Evolutionary conservation across 768 basidiomycete genomes (phyloP), one percentile per base, ranked within the genome.

Genomic region (Russula emetica): DNA sequence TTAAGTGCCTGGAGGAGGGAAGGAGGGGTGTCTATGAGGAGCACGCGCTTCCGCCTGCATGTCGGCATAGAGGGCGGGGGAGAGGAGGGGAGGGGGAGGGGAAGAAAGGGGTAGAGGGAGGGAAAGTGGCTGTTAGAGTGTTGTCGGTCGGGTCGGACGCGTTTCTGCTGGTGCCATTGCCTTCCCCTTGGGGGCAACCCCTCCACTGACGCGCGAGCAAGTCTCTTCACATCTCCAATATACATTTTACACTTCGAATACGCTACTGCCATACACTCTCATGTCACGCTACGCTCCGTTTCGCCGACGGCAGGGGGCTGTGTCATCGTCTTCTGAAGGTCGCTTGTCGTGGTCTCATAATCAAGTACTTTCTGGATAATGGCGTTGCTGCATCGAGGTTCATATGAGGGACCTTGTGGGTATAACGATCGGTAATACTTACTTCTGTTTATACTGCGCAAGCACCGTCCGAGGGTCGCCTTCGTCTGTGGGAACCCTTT

Each of bases 11-110:
- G 81, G 66, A 90, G 80, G 72, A 92, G 85, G 69, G 82, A 76
- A 52, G 83, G 81, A 58, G 89, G 84, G 68, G 90, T 87, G 76
- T 92, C 85, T 69, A 85, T 90, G 81, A 92, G 89, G 72, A 92
- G 84, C 69, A 92, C 90, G 80, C 90, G 85, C 76, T 92, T 92
- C 80, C 90, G 87, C 71, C 90, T 85, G 78, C 90, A 92, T 72
- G 89, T 90, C 70, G 90, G 90, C 90, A 92, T 92, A 70, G 74
- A 72, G 73, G 61, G 64, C 44, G 55, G 49, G 51, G 55, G 26
- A n/a, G 55, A 56, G 24, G 52, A 60, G 61, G 59, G 62, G 68
- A 52, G 53, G 70, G 60, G 58, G 26, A 54, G 63, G 71, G 67
- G 64, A 63, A 59, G 58, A 67, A 55, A 34, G 59, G 61, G 64